Evolutionary conservation across 140 eudicot species (phyloP).

Genomic region (Bidens hawaiensis): DNA sequence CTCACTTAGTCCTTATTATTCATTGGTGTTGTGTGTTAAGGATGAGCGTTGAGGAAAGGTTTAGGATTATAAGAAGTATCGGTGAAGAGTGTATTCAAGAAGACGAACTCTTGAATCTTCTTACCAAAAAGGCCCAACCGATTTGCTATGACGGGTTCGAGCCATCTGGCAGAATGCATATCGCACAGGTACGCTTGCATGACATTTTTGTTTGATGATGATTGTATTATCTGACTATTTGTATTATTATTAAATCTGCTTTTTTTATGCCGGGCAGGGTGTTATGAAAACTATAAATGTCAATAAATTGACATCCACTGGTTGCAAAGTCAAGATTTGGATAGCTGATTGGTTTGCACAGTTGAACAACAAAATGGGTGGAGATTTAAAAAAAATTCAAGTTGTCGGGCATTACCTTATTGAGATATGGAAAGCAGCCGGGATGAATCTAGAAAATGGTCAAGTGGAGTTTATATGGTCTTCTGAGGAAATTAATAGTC

Average conservation of each 20-base stretch:
- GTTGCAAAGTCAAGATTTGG: conserved; percentile 92
- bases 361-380: conserved; percentile 84
- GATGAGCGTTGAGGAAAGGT: conserved; percentile 63
- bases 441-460: conserved; percentile 61
- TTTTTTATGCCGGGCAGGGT: conserved; percentile 48
- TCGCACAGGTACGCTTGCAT: conserved; percentile 61
- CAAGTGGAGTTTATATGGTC: conserved; percentile 83
- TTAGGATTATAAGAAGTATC: conserved; percentile 57
- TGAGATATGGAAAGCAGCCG: conserved; percentile 87
- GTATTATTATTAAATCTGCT: neutral
- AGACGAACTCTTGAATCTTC: conserved; percentile 66
- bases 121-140: conserved; percentile 66
- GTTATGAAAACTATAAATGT: conserved; percentile 84
- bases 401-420: conserved; percentile 68
- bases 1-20: neutral
- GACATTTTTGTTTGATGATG: neutral
- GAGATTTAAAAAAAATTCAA: conserved; percentile 68
- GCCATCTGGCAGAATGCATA: conserved; percentile 95
- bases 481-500: conserved; percentile 65
- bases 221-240: too few relatives aligned
- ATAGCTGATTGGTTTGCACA: conserved; percentile 97
- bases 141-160: conserved; percentile 93
- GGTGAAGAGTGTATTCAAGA: conserved; percentile 93
- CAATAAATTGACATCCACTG: conserved; percentile 80
- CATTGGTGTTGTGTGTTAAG: conserved; percentile 21